Evolutionary conservation across 495 filamentous ascomycete species (phyloP).

Genomic region (Choiromyces venosus): DNA sequence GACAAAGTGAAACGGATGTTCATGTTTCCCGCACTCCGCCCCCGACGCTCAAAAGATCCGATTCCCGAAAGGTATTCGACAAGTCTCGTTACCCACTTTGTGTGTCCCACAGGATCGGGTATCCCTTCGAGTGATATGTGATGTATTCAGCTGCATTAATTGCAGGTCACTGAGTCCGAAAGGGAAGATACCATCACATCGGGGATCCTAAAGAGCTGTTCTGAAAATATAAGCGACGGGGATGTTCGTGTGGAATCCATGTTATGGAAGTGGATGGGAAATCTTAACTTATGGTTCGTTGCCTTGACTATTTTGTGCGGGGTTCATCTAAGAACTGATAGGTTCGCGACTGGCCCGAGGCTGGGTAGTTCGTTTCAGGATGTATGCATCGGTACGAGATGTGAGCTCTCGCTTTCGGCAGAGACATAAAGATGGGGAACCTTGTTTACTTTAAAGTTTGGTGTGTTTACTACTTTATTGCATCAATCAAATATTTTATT

Average conservation of each 20-base stretch:
- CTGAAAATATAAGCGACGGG: neutral
- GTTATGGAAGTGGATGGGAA: neutral
- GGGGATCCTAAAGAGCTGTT: neutral
- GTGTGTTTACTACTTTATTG: neutral
- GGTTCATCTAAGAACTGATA: neutral
- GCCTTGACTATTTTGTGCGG: neutral
- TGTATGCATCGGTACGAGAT: neutral
- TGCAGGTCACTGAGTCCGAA: neutral
- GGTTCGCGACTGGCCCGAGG: neutral
- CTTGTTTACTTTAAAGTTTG: conserved; percentile 3
- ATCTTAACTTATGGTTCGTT: neutral
- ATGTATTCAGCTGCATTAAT: neutral
- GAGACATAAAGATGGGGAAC: neutral
- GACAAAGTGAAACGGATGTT: neutral
- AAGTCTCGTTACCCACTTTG: neutral
- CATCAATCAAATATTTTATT: neutral
- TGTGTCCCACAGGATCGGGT: neutral
- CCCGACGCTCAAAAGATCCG: neutral
- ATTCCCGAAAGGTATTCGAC: neutral
- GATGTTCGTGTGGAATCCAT: neutral
- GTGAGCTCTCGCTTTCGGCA: neutral
- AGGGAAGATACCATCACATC: neutral
- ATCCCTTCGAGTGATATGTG: neutral
- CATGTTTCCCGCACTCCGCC: neutral
- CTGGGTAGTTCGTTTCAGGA: neutral